Evolutionary conservation across 164 flowering plant species (phyloP).

Genomic region (Umbellularia californica): DNA sequence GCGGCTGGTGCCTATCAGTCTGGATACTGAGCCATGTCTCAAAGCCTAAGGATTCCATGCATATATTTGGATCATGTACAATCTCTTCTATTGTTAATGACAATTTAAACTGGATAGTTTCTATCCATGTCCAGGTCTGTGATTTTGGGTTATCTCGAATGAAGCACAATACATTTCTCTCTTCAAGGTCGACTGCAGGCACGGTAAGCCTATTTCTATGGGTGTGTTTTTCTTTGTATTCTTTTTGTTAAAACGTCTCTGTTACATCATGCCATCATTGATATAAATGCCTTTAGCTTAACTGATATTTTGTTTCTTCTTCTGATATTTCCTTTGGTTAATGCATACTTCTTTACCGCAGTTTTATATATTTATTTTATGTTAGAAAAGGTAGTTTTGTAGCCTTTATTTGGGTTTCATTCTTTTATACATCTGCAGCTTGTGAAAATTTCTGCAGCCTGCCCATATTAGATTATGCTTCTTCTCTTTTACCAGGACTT

Average conservation of each 20-base stretch:
- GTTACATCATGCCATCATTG: neutral
- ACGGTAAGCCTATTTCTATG: conserved; percentile 49
- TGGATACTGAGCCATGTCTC: neutral
- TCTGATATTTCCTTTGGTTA: neutral
- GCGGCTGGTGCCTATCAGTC: neutral
- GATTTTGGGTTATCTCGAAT: conserved; percentile 93
- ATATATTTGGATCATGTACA: neutral
- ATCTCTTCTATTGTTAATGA: neutral
- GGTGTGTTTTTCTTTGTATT: neutral
- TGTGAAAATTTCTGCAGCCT: no score
- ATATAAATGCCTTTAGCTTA: neutral
- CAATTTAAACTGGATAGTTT: conserved; percentile 2
- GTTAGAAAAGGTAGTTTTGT: no score
- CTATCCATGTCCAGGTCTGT: conserved; percentile 52
- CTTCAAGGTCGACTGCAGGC: conserved; percentile 92
- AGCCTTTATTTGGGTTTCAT: no score
- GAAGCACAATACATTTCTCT: conserved; percentile 84
- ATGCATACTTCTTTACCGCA: neutral
- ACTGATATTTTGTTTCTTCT: neutral
- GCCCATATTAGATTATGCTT: no score
- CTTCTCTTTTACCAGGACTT: no score
- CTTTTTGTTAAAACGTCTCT: neutral
- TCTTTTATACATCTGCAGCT: no score
- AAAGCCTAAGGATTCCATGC: neutral
- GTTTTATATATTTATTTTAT: neutral